A percentile compares a stretch with the other conserved stretches of the same genome.
phyloP scores from a whole-genome alignment of 305 asterid species.

The Fraxinus sp. region DNA sequence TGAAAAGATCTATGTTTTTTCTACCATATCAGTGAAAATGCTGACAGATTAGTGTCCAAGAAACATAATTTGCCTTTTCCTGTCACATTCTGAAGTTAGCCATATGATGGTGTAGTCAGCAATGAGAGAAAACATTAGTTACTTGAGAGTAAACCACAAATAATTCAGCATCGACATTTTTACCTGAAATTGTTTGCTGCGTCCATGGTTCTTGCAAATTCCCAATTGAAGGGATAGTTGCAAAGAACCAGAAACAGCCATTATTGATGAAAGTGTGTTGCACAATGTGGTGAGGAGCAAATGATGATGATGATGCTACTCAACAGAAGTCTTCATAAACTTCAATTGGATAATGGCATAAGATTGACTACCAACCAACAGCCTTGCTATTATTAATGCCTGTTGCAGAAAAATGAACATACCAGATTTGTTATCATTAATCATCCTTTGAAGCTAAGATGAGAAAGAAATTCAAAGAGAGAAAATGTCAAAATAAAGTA shows the following conservation, averaged over 20 bases:
- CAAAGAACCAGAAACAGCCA: slow-evolving; percentile 66
- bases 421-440: not conserved
- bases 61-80: slow-evolving; percentile 41
- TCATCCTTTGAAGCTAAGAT: not conserved
- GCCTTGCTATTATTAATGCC: not conserved
- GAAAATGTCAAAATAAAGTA: not conserved
- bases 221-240: slow-evolving; percentile 63
- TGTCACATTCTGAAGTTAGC: slow-evolving; percentile 46
- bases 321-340: slow-evolving; percentile 2
- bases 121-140: not conserved
- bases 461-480: not conserved
- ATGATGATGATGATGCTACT: slow-evolving; percentile 16
- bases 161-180: not conserved
- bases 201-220: slow-evolving; percentile 42
- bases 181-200: slow-evolving; percentile 45
- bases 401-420: not conserved
- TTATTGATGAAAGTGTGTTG: slow-evolving; percentile 26
- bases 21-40: slow-evolving; percentile 50
- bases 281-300: slow-evolving; percentile 19
- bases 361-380: not conserved
- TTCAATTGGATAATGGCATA: not conserved
- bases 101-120: slow-evolving; percentile 15
- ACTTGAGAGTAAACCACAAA: not conserved
- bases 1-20: not conserved
- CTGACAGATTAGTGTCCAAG: slow-evolving; percentile 38